Evolutionary conservation across 768 basidiomycete genomes (phyloP), one percentile per base, ranked within the genome.

Genomic region (Filobasidium floriforme): DNA sequence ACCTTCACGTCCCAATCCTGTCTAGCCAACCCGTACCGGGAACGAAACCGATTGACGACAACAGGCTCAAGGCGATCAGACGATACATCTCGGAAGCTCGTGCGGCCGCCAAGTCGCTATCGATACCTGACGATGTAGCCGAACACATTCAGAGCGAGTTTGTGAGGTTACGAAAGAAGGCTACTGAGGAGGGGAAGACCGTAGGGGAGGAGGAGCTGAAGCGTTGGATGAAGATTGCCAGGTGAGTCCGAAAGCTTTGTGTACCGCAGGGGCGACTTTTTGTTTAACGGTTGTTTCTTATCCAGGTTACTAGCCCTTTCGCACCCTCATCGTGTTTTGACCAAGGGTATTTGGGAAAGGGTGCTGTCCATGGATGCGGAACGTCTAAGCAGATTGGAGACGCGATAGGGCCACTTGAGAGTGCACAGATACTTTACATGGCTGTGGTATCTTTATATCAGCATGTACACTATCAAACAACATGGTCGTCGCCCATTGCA

Each of bases 211-310:
- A 67, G 52, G 66, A 66, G 10, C 59, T 78, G 49, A 75, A 72
- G 59, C 52, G 73, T 22, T 69, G 74, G 59, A 75, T 78, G 77
- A 70, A 69, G 62, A 68, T 78, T 14, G 77, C 72, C 14, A 68
- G 76, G 67, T 68, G 44, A 61, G 70, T 69, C 9, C 24, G 11
- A 19, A 62, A 4, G 3, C 9, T 3, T 9, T 37, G 32, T 9
- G 32, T 37, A 37, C 9, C 32, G 32, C n/a, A 10, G 15, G 37
- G 19, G 7, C 43, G 15, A n/a, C n/a, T 41, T 28, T 6, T 41
- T 46, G 52, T 11, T 12, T 26, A 54, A 11, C 22, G 9, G 26
- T 12, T 24, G 7, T 5, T 41, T 29, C 14, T 3, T 14, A 15
- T 49, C 5, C 22, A 63, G 62, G 46, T 37, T 63, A 7, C 11